Base-by-base conservation (phyloP, 306 rosid genomes). In the Trifolium subterraneum region DNA sequence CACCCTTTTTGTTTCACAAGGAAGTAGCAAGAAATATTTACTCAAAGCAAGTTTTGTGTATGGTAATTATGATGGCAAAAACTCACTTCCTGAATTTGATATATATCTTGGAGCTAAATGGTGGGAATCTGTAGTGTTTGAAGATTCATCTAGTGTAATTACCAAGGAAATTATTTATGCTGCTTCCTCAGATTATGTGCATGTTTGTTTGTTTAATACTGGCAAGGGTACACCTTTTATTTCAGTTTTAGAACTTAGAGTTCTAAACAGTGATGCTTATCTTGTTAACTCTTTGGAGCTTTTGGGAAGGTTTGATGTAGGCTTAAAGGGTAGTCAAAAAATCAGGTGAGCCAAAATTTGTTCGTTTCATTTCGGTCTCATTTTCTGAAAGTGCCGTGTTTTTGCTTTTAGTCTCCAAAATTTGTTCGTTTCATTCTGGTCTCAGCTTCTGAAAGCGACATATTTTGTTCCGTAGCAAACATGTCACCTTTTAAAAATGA, bases 181-280 rank as follows among this genome's bases (percentile, higher is more conserved):
- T 59, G 76, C 84, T 64, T 65, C 76, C 16, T 83, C 84, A 8
- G 84, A 59, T 65, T 75, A 79, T 50, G 81, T 60, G 48, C 76
- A 79, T 75, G 81, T 83, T 48, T 83, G 83, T 62, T 67, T 83
- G 45, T 12, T 70, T 48, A 71, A 83, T 59, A 83, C 73, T 20
- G 20, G 39, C 38, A 79, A 71, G 73, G 86, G 86, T 50, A 65
- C 79, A 79, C 86, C 86, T 71, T 83, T 83, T 52, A 75, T 83
- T 20, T 83, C 86, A 70, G 86, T 71, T 66, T 71, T 83, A 20
- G 86, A 83, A 69, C 35, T 83, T 5, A 83, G 86, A 79, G 64
- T 83, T 71, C 76, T 83, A 13, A 52, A 65, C 72, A 79, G 52
- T 59, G 79, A 83, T 71, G 83, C 79, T 42, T 83, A 75, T 79